A percentile compares a stretch with the other conserved stretches of the same genome.
These are phyloP conservation scores for Limnomonas spitsbergensis DNA, from an alignment of 139 green algal species.

Conservation along the genomic window DNA sequence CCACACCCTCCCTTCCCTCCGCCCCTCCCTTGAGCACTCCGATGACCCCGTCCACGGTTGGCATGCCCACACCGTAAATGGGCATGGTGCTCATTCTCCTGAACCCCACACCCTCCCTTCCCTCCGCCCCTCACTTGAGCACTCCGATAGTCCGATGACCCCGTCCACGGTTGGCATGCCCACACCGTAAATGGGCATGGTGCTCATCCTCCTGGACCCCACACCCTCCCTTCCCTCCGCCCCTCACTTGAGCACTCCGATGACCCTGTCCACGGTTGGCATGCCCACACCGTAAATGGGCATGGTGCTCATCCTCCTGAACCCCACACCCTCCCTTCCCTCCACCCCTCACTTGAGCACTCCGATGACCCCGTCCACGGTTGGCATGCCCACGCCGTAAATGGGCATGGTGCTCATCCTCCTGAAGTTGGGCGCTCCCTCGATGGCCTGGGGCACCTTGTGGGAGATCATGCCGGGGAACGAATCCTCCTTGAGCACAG, in stretches of 20 bases:
- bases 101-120: too few relatives aligned
- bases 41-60: slow-evolving; percentile 78
- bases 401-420: slow-evolving; percentile 58
- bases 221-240: too few relatives aligned
- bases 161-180: slow-evolving; percentile 84
- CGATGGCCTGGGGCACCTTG: slow-evolving; percentile 39
- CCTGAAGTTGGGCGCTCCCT: slow-evolving; percentile 83
- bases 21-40: slow-evolving; percentile 56
- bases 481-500: slow-evolving; percentile 92
- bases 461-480: slow-evolving; percentile 61
- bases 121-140: too few relatives aligned
- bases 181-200: slow-evolving; percentile 76
- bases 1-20: too few relatives aligned
- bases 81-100: slow-evolving; percentile 38
- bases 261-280: slow-evolving; percentile 79
- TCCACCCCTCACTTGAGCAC: slow-evolving; percentile 47
- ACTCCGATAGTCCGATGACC: slow-evolving; percentile 70
- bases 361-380: slow-evolving; percentile 72
- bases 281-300: slow-evolving; percentile 87
- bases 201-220: slow-evolving; percentile 35
- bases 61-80: slow-evolving; percentile 87
- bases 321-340: too few relatives aligned
- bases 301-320: too few relatives aligned
- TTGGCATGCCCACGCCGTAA: slow-evolving; percentile 86
- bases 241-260: too few relatives aligned